phyloP scores from a whole-genome alignment of 2,329 filamentous ascomycete species.

The Monosporascus sp. region DNA sequence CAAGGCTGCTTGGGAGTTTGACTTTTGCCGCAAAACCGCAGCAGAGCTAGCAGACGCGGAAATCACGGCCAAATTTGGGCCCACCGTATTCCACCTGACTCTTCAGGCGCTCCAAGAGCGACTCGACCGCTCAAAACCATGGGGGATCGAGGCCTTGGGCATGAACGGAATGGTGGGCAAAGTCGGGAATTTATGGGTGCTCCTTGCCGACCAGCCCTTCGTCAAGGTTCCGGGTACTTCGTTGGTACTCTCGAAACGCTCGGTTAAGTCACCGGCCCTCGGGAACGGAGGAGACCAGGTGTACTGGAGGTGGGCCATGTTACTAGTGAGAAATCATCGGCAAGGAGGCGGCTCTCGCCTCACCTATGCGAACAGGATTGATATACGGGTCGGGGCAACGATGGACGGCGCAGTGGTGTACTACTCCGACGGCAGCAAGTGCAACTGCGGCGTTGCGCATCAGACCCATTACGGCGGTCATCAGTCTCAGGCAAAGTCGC shows the following conservation, averaged over 20 bases:
- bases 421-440: slow-evolving; percentile 36
- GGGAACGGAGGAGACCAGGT: neutral
- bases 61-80: neutral
- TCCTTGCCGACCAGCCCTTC: slow-evolving; percentile 24
- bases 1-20: slow-evolving; percentile 13
- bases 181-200: slow-evolving; percentile 27
- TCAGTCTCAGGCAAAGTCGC: slow-evolving; percentile 19
- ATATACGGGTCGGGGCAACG: slow-evolving; percentile 36
- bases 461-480: slow-evolving; percentile 25
- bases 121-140: slow-evolving; percentile 21
- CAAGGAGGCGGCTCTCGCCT: slow-evolving; percentile 24
- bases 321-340: slow-evolving; percentile 21
- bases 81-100: slow-evolving; percentile 14
- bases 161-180: slow-evolving; percentile 34
- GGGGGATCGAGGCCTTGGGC: slow-evolving; percentile 28
- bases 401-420: slow-evolving; percentile 41
- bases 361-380: slow-evolving; percentile 34
- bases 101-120: slow-evolving; percentile 23
- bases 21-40: slow-evolving; percentile 9
- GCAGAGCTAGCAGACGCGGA: neutral
- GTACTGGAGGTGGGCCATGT: slow-evolving; percentile 25
- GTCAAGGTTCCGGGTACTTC: slow-evolving; percentile 33
- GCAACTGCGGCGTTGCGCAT: slow-evolving; percentile 33
- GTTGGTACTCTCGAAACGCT: slow-evolving; percentile 33
- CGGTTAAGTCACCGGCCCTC: slow-evolving; percentile 18